Base-by-base conservation (phyloP, 495 filamentous ascomycete species). In the Xanthoparmelia taractica region DNA sequence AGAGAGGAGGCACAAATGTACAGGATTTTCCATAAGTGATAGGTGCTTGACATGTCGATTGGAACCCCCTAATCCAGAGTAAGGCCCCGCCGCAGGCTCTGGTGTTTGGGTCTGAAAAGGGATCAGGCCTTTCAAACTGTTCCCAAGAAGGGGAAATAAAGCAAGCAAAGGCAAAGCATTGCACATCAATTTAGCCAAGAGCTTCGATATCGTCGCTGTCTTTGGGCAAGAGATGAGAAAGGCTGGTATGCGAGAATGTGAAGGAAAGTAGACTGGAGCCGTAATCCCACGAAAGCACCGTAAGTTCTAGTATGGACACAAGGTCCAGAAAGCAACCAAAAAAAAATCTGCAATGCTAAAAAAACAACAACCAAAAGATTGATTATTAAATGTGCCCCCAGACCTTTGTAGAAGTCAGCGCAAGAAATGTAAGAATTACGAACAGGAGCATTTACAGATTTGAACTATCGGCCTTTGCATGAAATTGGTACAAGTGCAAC, bases 381-480 rank as follows among this genome's bases (percentile, higher is more conserved):
- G 6, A 29, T 47, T 12, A 3, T 8, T 7, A 36, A 36, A 25
- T 25, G 13, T 54, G 50, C 50, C 50, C 50, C 50, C 50, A 54
- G 50, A 54, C 47, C 47, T 50, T 50, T 11, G 29, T 4, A 27
- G 5, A 0, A 12, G 12, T 50, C 15, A 50, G 47, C 12, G 11
- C 27, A 13, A 29, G 47, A 50, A 29, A 29, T 27, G 0, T 40
- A 10, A 31, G 50, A 25, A 48, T 38, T 7, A 3, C 15, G 40
- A 38, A 7, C 52, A 59, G 60, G 54, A 38, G 31, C 40, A 59
- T 27, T 27, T 40, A 56, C 65, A 43, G 65, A 63, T 56, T 67
- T 63, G 65, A 67, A 67, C 65, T 43, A 67, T 57, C 43, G 65
- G 59, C 65, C 65, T 67, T 63, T 59, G 65, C 65, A 67, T 67